These are phyloP conservation scores for Epithele typhae DNA, from an alignment of 768 basidiomycete species.

Conservation along the genomic window DNA sequence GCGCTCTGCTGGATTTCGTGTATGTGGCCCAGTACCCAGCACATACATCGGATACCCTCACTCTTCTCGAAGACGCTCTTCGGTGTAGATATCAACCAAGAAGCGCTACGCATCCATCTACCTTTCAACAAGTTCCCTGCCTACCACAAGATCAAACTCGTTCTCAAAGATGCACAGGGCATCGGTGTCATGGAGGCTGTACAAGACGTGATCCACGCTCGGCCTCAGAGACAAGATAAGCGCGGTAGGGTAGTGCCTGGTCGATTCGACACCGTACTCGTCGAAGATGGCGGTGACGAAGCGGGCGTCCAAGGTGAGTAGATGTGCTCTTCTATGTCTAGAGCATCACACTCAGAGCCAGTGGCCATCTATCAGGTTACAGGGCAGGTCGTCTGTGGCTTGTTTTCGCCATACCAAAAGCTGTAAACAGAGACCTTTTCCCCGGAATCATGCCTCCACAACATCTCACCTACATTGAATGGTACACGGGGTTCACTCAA, in stretches of 20 bases:
- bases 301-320: conserved; percentile 17
- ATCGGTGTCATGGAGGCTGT: conserved; percentile 5
- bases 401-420: conserved; percentile 20
- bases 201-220: conserved; percentile 29
- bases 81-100: conserved; percentile 30
- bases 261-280: conserved; percentile 33
- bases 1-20: conserved; percentile 32
- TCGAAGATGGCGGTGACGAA: conserved; percentile 7
- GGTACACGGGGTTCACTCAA: conserved; percentile 21
- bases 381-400: conserved; percentile 22
- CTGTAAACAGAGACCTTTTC: not conserved
- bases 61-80: conserved; percentile 23
- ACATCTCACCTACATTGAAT: conserved; percentile 28
- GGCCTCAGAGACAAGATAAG: conserved; percentile 21
- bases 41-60: conserved; percentile 28
- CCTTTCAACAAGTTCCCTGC: conserved; percentile 25
- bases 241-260: conserved; percentile 16
- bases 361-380: conserved; percentile 17
- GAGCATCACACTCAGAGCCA: not conserved
- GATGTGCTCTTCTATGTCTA: not conserved
- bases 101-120: conserved; percentile 10
- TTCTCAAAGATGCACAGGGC: conserved; percentile 13
- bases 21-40: conserved; percentile 31
- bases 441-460: conserved; percentile 1
- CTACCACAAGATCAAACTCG: conserved; percentile 31